Conservation (phyloP, 257 asterid species). For the Nicotiana tabacum region DNA sequence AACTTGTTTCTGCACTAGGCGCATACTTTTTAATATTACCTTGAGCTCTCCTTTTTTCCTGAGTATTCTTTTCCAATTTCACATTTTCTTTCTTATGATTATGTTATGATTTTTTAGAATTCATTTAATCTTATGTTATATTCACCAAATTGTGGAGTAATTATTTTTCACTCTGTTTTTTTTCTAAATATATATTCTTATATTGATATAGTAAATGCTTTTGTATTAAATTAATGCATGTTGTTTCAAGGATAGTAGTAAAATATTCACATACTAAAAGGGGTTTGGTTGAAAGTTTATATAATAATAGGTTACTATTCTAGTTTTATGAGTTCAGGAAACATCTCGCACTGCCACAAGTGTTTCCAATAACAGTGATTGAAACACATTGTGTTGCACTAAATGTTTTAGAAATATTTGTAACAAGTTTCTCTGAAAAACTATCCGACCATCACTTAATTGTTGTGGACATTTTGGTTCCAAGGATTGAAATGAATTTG, state of each 20-base stretch:
- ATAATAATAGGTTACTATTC: background rate
- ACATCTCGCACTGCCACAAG: background rate
- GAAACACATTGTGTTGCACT: background rate
- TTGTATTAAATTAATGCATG: background rate
- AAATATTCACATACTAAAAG: background rate
- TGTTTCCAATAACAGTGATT: background rate
- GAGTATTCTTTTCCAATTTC: background rate
- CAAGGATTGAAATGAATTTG: background rate
- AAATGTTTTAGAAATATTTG: background rate
- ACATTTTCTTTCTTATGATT: background rate
- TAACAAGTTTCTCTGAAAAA: background rate
- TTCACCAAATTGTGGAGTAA: background rate
- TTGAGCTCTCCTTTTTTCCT: background rate
- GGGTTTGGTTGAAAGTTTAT: constrained; percentile 2
- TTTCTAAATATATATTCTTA: background rate
- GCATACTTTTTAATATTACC: background rate
- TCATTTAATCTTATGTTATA: background rate
- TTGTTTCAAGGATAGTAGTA: background rate
- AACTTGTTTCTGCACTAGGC: background rate
- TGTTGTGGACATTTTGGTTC: background rate
- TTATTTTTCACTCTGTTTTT: background rate
- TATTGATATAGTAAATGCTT: background rate
- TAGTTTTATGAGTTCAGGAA: background rate
- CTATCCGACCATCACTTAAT: background rate
- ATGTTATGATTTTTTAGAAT: background rate